Percentiles rank a stretch among this genome's conserved stretches.
phyloP scores from a whole-genome alignment of 768 basidiomycete species.

The Antrodiella citrinella region DNA sequence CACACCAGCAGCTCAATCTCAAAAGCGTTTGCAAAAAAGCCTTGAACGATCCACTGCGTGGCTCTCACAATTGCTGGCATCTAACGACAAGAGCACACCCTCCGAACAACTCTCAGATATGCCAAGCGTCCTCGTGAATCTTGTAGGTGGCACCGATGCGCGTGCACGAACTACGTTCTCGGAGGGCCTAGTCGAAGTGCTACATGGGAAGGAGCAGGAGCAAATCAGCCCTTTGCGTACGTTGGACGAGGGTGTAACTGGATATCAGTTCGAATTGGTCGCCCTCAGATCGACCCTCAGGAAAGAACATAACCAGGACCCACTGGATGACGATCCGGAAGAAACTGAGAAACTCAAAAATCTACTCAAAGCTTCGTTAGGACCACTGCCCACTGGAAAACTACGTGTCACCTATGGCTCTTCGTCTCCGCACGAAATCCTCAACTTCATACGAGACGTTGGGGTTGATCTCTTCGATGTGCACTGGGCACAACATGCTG shows the following conservation, averaged over 20 bases:
- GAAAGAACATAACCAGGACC: not conserved
- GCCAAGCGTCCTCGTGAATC: slow-evolving; percentile 53
- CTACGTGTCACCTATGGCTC: slow-evolving; percentile 51
- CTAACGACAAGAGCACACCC: slow-evolving; percentile 2
- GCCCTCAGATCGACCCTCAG: slow-evolving; percentile 25
- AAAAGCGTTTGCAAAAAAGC: slow-evolving; percentile 71
- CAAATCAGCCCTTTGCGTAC: slow-evolving; percentile 40
- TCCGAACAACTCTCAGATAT: slow-evolving; percentile 16
- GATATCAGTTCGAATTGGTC: slow-evolving; percentile 66
- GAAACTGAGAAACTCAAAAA: slow-evolving; percentile 20
- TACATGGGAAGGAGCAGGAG: slow-evolving; percentile 48
- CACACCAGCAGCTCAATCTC: slow-evolving; percentile 58
- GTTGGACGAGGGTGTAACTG: slow-evolving; percentile 62
- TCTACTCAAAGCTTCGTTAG: slow-evolving; percentile 55
- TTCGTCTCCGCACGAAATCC: slow-evolving; percentile 66
- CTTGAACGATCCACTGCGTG: slow-evolving; percentile 62
- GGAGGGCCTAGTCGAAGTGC: slow-evolving; percentile 42
- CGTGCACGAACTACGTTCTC: slow-evolving; percentile 62
- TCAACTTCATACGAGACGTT: slow-evolving; percentile 50
- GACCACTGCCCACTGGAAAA: slow-evolving; percentile 43
- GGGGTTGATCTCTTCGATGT: slow-evolving; percentile 77
- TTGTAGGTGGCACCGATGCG: slow-evolving; percentile 52
- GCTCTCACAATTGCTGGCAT: slow-evolving; percentile 46
- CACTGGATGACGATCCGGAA: not conserved
- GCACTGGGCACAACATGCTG: slow-evolving; percentile 61